Conservation (phyloP, 2,329 filamentous ascomycete genomes). For the Ceratocystiopsis minuta region DNA sequence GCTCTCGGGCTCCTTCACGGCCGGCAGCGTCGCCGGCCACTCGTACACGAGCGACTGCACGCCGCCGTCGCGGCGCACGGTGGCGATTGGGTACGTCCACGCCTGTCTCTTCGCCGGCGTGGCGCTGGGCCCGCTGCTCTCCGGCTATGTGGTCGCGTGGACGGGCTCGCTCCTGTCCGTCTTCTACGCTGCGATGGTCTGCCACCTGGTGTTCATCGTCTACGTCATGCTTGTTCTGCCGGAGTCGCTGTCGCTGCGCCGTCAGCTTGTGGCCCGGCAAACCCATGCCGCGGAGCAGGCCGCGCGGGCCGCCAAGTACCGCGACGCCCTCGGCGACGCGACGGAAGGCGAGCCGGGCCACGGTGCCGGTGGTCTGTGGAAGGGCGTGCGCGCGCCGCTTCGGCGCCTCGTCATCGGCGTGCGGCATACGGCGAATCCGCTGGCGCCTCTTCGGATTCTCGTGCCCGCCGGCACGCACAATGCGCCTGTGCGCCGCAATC, state of each 20-base stretch:
- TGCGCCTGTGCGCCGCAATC: constrained; percentile 52
- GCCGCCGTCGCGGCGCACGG: constrained; percentile 56
- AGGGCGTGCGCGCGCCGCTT: constrained; percentile 6
- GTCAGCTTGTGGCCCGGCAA: constrained; percentile 52
- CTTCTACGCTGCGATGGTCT: constrained; percentile 63
- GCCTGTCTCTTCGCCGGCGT: constrained; percentile 80
- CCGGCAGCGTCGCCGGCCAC: constrained; percentile 56
- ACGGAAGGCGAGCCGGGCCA: too few relatives aligned
- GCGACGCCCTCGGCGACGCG: constrained; percentile 4
- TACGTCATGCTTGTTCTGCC: constrained; percentile 57
- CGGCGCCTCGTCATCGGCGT: constrained; percentile 16
- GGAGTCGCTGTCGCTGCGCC: constrained; percentile 62
- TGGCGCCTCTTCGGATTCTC: constrained; percentile 62
- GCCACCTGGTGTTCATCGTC: constrained; percentile 56
- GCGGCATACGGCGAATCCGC: constrained; percentile 39
- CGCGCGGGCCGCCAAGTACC: constrained; percentile 14
- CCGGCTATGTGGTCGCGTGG: constrained; percentile 60
- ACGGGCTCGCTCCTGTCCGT: constrained; percentile 61
- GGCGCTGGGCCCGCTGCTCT: constrained; percentile 66
- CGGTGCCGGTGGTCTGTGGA: too few relatives aligned
- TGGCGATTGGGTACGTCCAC: constrained; percentile 79
- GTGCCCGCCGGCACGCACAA: constrained; percentile 50
- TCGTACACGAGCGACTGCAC: constrained; percentile 87
- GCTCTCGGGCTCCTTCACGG: constrained; percentile 72
- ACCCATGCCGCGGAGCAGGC: constrained; percentile 36